Evolutionary conservation across 2,329 filamentous ascomycete species (phyloP), one percentile per base, ranked within the genome.

Genomic region (Aspergillus unguis): DNA sequence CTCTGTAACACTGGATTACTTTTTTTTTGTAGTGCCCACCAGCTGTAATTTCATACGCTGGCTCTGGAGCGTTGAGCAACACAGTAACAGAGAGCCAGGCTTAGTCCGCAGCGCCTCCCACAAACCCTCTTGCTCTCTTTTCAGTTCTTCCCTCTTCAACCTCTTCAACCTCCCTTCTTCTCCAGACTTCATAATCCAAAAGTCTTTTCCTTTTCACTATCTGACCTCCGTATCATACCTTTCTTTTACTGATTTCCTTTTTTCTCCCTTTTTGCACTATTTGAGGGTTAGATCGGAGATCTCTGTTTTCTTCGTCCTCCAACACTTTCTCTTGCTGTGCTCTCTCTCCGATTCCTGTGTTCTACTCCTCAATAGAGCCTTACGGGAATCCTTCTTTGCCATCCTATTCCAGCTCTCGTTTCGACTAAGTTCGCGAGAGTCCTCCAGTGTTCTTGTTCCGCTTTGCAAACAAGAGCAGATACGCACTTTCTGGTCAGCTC

Each of bases 301-400:
- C 57, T 44, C 53, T 57, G 60, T 57, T 53, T 65, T 61, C 52
- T 54, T 58, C 60, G 63, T 61, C 65, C 57, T 59, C 62, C 57
- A 60, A 61, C 62, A 60, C 55, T 55, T 57, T 62, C 54, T 61
- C 56, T 65, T 62, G 61, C 54, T 59, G 61, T 57, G 62, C 62
- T 55, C 60, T 64, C 60, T 17, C 65, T 67, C 59, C 65, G 53
- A 57, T 59, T 52, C 53, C 38, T 57, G 48, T 53, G 53, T 56
- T 55, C 61, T 58, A 61, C 54, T 59, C 57, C 58, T 56, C 41
- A 45, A 59, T 55, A 58, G 58, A 61, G 54, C 54, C 47, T 58
- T 46, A 49, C 52, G 46, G 48, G 55, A 49, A 54, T 58, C 50
- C 58, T 64, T 53, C 58, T 61, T 49, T 55, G 54, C 48, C 58